These are phyloP conservation scores for Hypoxylon sp. DNA, from an alignment of 2,329 filamentous ascomycete genomes.

Conservation along the genomic window DNA sequence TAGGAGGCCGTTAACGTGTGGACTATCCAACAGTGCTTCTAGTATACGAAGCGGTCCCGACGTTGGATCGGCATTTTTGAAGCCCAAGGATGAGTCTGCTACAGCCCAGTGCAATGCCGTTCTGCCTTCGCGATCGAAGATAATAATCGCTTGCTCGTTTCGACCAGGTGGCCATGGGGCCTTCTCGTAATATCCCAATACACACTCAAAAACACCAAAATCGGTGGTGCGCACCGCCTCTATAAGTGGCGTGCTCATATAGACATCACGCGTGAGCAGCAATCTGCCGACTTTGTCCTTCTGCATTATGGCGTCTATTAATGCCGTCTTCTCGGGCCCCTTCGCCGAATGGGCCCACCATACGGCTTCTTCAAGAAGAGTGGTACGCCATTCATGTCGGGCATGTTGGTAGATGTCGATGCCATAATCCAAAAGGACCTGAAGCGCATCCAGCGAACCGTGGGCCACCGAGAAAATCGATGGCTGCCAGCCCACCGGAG, in stretches of 20 bases:
- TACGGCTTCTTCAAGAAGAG: conserved; percentile 28
- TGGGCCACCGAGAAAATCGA: conserved; percentile 24
- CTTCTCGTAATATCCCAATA: conserved; percentile 27
- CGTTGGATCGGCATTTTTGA: conserved; percentile 16
- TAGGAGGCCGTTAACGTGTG: conserved; percentile 18
- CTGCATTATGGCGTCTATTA: conserved; percentile 34
- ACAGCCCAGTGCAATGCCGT: conserved; percentile 30
- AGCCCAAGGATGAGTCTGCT: conserved; percentile 24
- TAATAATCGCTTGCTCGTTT: conserved; percentile 25
- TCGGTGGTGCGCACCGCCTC: conserved; percentile 31
- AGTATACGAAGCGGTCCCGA: conserved; percentile 30
- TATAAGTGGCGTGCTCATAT: conserved; percentile 29
- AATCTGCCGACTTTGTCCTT: conserved; percentile 17
- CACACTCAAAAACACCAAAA: conserved; percentile 25
- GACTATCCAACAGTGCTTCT: conserved; percentile 26
- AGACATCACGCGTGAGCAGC: conserved; percentile 22
- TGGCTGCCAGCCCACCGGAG: conserved; percentile 18
- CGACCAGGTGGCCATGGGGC: conserved; percentile 7
- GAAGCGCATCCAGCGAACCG: conserved; percentile 26
- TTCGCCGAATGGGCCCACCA: conserved; percentile 23
- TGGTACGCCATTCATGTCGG: conserved; percentile 13
- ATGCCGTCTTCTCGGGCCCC: conserved; percentile 25
- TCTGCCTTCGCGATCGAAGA: conserved; percentile 19
- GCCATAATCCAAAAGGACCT: conserved; percentile 25
- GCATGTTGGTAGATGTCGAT: conserved; percentile 24